Base-by-base conservation (phyloP, 2,329 filamentous ascomycete genomes). In the Monosporascus sp. region DNA sequence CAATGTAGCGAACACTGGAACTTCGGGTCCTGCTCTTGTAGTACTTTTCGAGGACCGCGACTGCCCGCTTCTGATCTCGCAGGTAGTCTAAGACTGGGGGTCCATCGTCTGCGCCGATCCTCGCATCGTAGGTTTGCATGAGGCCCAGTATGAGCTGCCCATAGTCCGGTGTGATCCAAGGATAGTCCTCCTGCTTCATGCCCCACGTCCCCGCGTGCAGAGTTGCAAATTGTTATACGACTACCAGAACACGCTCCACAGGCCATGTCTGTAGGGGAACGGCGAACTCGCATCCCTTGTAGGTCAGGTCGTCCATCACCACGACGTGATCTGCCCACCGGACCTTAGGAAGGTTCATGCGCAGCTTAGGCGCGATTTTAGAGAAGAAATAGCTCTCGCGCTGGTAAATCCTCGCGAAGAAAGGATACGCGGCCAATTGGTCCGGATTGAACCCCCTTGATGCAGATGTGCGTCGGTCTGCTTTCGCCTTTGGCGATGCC, bases 1-100 rank as follows among this genome's bases (percentile, higher is more conserved):
- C 68, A 69, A 47, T 72, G 70, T 14, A 71, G 42, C 8, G 71
- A 51, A 45, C 65, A 68, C 42, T 54, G 60, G 54, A 71, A 69
- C 49, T 60, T 63, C 25, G 68, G 65, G 55, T 69, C 38, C 63
- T 60, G 24, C 56, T 57, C 22, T 31, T 49, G 49, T 62, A 70
- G 44, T 69, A 65, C 51, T 65, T 68, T 55, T 66, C 62, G n/a
- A 71, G 48, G 7, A 58, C 66, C 1, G 59, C 60, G 2, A 58
- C 63, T 20, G 68, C 50, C 20, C 70, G 67, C 34, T 57, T 52
- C 50, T 61, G 60, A 51, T 68, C 53, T 27, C 57, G 61, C 20
- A 70, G 54, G 53, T 65, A 61, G 5, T 57, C 59, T 7, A 57
- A 65, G 11, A 70, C 51, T 5, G 46, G 34, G 6, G 68, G 66